Evolutionary conservation across 352 stramenopile species (phyloP).

Genomic region (Globisporangium acanthophoron): DNA sequence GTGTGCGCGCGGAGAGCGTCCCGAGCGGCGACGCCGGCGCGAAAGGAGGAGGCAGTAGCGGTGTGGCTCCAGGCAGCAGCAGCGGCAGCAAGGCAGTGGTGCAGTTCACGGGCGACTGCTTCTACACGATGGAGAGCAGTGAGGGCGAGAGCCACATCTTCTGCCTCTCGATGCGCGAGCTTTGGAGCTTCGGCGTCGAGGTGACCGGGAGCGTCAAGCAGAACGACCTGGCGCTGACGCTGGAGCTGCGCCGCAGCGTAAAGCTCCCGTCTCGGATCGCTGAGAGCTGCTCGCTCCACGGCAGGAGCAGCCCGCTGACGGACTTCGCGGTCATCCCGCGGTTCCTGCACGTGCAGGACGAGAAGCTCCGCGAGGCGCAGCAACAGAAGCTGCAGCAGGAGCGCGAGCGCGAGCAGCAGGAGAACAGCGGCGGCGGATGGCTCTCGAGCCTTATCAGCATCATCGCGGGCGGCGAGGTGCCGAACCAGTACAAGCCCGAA

Average conservation of each 20-base stretch:
- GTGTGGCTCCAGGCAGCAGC: conserved; percentile 15
- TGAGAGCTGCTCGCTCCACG: conserved; percentile 3
- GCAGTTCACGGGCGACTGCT: conserved; percentile 19
- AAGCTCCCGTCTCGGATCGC: conserved; percentile 36
- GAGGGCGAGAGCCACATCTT: conserved; percentile 44
- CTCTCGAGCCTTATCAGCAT: conserved; percentile 53
- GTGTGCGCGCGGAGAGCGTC: conserved; percentile 5
- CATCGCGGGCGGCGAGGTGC: conserved; percentile 57
- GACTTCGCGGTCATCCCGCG: conserved; percentile 56
- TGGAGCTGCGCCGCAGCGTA: conserved; percentile 42
- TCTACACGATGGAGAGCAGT: conserved; percentile 55
- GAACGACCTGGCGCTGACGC: conserved; percentile 28
- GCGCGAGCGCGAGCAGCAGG: conserved; percentile 39
- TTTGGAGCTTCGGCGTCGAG: conserved; percentile 52
- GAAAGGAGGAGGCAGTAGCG: background rate
- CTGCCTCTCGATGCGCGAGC: conserved; percentile 45
- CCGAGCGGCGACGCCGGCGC: too few species aligned
- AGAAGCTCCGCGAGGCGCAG: conserved; percentile 27
- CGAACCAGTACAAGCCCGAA: conserved; percentile 62
- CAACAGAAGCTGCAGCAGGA: conserved; percentile 24
- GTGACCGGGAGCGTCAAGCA: conserved; percentile 35
- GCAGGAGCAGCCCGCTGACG: conserved; percentile 11
- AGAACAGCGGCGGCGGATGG: conserved; percentile 36
- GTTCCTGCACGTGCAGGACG: conserved; percentile 47
- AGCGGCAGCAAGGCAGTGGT: background rate